These are phyloP conservation scores for Dactylellina cionopaga DNA, from an alignment of 2,329 filamentous ascomycete species.

Conservation along the genomic window DNA sequence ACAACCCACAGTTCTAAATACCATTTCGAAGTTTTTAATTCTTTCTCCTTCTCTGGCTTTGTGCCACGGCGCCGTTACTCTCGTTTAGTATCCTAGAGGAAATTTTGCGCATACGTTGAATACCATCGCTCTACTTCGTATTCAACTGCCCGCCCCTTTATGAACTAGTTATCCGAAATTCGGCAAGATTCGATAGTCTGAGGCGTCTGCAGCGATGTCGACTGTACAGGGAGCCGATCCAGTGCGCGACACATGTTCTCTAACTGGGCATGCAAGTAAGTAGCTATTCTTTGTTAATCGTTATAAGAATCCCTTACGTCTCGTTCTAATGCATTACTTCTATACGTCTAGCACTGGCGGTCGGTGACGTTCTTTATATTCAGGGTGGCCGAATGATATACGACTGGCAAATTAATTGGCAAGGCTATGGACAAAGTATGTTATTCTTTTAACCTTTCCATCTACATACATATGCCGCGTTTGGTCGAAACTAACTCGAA, in stretches of 20 bases:
- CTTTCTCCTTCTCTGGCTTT: too few species aligned
- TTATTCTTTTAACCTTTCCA: neutral
- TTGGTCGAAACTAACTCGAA: neutral
- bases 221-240: slow-evolving; percentile 23
- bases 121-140: too few species aligned
- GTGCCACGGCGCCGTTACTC: too few species aligned
- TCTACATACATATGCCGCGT: neutral
- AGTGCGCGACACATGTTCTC: slow-evolving; percentile 33
- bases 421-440: slow-evolving; percentile 37
- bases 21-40: too few species aligned
- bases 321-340: neutral
- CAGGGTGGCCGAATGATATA: slow-evolving; percentile 51
- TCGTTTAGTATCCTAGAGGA: too few species aligned
- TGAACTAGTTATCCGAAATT: too few species aligned
- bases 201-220: too few species aligned
- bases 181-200: too few species aligned
- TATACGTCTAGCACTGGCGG: slow-evolving; percentile 1
- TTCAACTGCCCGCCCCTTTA: too few species aligned
- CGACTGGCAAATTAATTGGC: slow-evolving; percentile 12
- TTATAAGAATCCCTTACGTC: neutral
- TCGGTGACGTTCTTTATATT: slow-evolving; percentile 30
- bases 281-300: neutral
- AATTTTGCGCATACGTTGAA: too few species aligned
- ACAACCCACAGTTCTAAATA: neutral
- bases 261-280: slow-evolving; percentile 41